A percentile compares a stretch with the other conserved stretches of the same genome.
These are phyloP conservation scores for Alternaria tenuissima DNA, from an alignment of 2,329 filamentous ascomycete genomes.

Conservation along the genomic window DNA sequence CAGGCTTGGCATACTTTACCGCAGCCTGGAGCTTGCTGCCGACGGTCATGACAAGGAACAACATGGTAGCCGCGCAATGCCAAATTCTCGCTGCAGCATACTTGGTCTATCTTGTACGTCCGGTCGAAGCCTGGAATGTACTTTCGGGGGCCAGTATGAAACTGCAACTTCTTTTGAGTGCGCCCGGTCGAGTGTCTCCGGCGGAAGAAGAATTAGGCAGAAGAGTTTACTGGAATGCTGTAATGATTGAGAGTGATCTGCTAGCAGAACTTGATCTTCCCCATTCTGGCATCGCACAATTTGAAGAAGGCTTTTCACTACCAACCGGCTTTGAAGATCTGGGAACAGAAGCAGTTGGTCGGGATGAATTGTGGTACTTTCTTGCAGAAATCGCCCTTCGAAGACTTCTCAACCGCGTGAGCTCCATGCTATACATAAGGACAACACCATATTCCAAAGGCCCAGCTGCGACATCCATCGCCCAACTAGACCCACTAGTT, in stretches of 20 bases:
- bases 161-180: constrained; percentile 78
- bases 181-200: constrained; percentile 73
- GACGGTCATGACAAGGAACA: constrained; percentile 80
- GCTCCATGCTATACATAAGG: constrained; percentile 80
- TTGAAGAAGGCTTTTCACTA: constrained; percentile 80
- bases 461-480: constrained; percentile 68
- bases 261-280: constrained; percentile 81
- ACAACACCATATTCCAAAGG: constrained; percentile 54
- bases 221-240: constrained; percentile 83
- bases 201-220: constrained; percentile 77
- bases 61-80: constrained; percentile 79
- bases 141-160: constrained; percentile 83
- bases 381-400: constrained; percentile 82
- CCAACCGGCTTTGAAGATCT: constrained; percentile 77
- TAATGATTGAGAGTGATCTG: constrained; percentile 81
- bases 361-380: constrained; percentile 87
- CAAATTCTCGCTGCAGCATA: constrained; percentile 83
- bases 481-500: constrained; percentile 78
- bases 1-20: constrained; percentile 80
- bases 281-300: constrained; percentile 82
- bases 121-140: constrained; percentile 83
- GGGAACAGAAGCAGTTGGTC: constrained; percentile 72
- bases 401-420: constrained; percentile 78
- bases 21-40: constrained; percentile 81
- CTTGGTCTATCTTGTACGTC: constrained; percentile 81